Conservation (phyloP, 2,329 filamentous ascomycete genomes). For the Alternaria gansuensis region DNA sequence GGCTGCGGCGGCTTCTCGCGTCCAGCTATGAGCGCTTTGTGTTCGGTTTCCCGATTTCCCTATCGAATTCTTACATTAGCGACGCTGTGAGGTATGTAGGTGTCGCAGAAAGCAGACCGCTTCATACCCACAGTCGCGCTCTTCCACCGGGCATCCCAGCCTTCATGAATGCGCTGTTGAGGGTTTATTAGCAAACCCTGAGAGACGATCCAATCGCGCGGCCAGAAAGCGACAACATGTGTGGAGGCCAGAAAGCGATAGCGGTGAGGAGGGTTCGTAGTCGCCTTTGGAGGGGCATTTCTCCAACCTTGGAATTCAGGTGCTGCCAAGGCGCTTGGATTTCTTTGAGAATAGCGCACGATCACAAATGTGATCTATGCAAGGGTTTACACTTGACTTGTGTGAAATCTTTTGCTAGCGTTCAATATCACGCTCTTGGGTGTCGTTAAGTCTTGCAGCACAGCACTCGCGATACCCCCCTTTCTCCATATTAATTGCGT, state of each 20-base stretch:
- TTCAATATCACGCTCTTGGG: not conserved
- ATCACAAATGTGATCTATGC: slow-evolving; percentile 5
- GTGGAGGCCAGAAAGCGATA: slow-evolving; percentile 12
- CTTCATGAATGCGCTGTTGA: slow-evolving; percentile 13
- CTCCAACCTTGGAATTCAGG: slow-evolving; percentile 11
- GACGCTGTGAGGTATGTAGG: slow-evolving; percentile 20
- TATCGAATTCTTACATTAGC: slow-evolving; percentile 33
- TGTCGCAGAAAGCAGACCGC: slow-evolving; percentile 25
- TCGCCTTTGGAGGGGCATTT: slow-evolving; percentile 18
- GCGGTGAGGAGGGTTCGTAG: slow-evolving; percentile 25
- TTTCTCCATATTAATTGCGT: not conserved
- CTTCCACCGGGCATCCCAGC: slow-evolving; percentile 15
- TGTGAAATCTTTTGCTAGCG: not conserved
- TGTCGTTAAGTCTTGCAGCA: not conserved
- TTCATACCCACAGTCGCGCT: slow-evolving; percentile 17
- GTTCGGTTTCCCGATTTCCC: slow-evolving; percentile 4
- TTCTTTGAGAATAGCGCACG: slow-evolving; percentile 3
- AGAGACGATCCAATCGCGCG: slow-evolving; percentile 2
- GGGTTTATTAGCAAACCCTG: not conserved
- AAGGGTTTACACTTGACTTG: not conserved
- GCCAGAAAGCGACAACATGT: slow-evolving; percentile 7
- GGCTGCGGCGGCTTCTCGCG: slow-evolving; percentile 18
- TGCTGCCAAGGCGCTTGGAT: slow-evolving; percentile 14
- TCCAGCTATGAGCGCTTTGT: slow-evolving; percentile 2
- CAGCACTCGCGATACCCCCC: not conserved